These are phyloP conservation scores for Protoeuglena noctilucae DNA, from an alignment of 139 green algal species.

Conservation along the genomic window DNA sequence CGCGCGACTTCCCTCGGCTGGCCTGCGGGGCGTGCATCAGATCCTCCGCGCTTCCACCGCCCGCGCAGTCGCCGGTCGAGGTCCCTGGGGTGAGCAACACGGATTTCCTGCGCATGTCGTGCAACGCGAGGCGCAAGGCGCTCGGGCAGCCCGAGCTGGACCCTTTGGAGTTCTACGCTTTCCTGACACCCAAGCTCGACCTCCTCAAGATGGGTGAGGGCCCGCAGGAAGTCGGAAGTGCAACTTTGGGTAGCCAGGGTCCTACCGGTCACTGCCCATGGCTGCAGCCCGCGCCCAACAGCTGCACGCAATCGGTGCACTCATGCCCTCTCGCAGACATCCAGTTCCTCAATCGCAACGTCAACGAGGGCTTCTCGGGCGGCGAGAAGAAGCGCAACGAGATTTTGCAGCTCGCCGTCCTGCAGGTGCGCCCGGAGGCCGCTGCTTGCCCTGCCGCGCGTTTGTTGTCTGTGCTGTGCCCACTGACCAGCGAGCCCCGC, in stretches of 20 bases:
- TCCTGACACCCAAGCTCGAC: constrained; percentile 74
- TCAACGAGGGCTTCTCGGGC: constrained; percentile 96
- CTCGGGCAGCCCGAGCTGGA: constrained; percentile 76
- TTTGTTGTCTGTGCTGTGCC: neutral
- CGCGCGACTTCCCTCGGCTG: neutral
- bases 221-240: too few species aligned
- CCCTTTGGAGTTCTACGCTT: constrained; percentile 93
- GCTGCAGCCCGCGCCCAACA: neutral
- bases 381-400: constrained; percentile 99
- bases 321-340: neutral
- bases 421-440: constrained; percentile 71
- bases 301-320: neutral
- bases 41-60: constrained; percentile 7
- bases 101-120: constrained; percentile 89
- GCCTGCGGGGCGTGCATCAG: neutral
- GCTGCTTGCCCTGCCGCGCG: neutral
- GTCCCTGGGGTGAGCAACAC: constrained; percentile 91
- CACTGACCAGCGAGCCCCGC: neutral
- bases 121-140: constrained; percentile 67
- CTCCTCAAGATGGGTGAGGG: neutral
- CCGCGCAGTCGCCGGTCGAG: constrained; percentile 86
- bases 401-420: constrained; percentile 79
- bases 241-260: too few species aligned
- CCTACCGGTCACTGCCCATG: neutral
- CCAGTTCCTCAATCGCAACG: constrained; percentile 87